Evolutionary conservation across 164 flowering plant genomes (phyloP), one percentile per base, ranked within the genome.

Genomic region (Kalanchoe fedtschenkoi): DNA sequence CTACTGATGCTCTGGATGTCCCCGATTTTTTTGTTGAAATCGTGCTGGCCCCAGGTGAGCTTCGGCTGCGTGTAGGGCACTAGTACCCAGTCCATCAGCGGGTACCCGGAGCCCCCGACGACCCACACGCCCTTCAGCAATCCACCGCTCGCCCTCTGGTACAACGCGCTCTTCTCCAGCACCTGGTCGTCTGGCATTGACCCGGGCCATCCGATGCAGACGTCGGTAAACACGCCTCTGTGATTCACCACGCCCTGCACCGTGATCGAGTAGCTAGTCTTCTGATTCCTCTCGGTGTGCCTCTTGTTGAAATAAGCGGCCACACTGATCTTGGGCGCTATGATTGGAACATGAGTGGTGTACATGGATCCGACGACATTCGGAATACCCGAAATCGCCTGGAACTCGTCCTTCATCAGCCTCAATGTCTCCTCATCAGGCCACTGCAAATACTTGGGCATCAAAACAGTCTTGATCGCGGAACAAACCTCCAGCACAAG

Each of bases 401-500:
- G 78, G 41, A 74, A 80, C 1, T 71, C 77, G 0, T 58, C 64
- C 32, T 71, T 78, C 11, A 70, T 75, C 47, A 26, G 67, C 24
- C 66, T 64, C 62, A 75, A 19, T n/a, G 61, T 1, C 1, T 67
- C 65, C 3, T 80, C 81, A 30, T 82, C 78, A 11, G 84, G 87
- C 87, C 87, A 82, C 42, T 76, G 79, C 2, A 82, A 34, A 51
- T 68, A 78, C 58, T 75, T 82, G 1, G 82, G 82, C 84, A 80
- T 78, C 21, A 82, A 62, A 15, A 78, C 78, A 29, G 57, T 68
- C 33, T 66, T 73, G 0, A 80, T 78, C 0, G 87, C 87, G 0
- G 75, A n/a, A 59, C 87, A 82, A 34, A 82, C 87, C 65, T 82
- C 87, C 2, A 82, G 76, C 9, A 82, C 81, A 22, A 82, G 65